phyloP scores from a whole-genome alignment of 2,329 filamentous ascomycete genomes.

The Pezicula radicicola region DNA sequence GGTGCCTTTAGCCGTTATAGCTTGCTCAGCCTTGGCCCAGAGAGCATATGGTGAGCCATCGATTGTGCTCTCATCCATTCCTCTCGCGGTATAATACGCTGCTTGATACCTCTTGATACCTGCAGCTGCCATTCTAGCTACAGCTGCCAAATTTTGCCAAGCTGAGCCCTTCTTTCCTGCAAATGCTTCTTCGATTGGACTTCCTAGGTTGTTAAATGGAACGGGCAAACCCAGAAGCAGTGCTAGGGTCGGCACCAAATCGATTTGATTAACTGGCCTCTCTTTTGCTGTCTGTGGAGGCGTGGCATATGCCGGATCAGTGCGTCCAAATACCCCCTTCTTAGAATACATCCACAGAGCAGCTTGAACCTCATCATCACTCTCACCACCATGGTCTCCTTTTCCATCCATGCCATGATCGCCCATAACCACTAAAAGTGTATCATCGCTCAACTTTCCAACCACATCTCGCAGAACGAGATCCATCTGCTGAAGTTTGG shows the following conservation, averaged over 20 bases:
- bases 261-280: slow-evolving; percentile 79
- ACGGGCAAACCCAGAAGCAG: slow-evolving; percentile 88
- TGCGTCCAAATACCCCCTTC: slow-evolving; percentile 78
- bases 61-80: slow-evolving; percentile 59
- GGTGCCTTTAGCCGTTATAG: slow-evolving; percentile 27
- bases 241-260: slow-evolving; percentile 88
- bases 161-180: slow-evolving; percentile 64
- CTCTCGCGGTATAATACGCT: slow-evolving; percentile 73
- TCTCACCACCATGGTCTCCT: slow-evolving; percentile 97
- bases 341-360: slow-evolving; percentile 99
- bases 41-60: slow-evolving; percentile 51
- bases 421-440: slow-evolving; percentile 93
- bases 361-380: slow-evolving; percentile 91
- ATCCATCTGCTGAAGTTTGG: slow-evolving; percentile 92
- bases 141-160: slow-evolving; percentile 74
- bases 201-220: slow-evolving; percentile 92
- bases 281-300: slow-evolving; percentile 73
- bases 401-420: slow-evolving; percentile 98
- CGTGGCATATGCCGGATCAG: slow-evolving; percentile 51
- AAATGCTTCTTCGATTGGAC: slow-evolving; percentile 93
- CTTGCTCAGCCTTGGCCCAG: slow-evolving; percentile 50
- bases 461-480: slow-evolving; percentile 70
- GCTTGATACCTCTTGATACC: slow-evolving; percentile 88
- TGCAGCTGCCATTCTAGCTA: slow-evolving; percentile 74
- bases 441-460: slow-evolving; percentile 73